Evolutionary conservation across 163 green algal genomes (phyloP), one percentile per base, ranked within the genome.

Genomic region (Chloroidium sp.): DNA sequence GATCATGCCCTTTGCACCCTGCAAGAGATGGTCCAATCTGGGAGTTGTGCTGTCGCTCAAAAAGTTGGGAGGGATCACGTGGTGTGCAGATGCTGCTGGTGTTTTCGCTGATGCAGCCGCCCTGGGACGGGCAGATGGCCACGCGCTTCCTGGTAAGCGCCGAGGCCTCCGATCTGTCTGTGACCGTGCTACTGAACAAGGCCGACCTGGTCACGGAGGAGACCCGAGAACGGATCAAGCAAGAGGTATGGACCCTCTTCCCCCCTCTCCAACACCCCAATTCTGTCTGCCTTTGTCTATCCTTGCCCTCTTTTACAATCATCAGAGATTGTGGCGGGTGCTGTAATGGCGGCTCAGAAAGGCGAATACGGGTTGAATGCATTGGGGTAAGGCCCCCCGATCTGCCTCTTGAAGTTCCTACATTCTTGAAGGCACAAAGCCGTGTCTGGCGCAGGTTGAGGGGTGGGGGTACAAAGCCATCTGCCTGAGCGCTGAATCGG

Each of bases 131-230:
- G 8, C 68, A 62, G 1, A 84, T 93, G 69, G 89, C 97, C 67
- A 96, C 89, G 2, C 84, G 93, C 10, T 98, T 98, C 84, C 90
- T 99, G 57, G 91, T 98, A 58, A 85, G 83, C 4, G 87, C 92
- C 1, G 93, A 97, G 80, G 90, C 90, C 0, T 89, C 91, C 0
- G 90, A 88, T 1, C 84, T 98, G 59, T 89, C 90, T 10, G 90
- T 98, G 69, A 89, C 87, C 1, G 84, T 98, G 13, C 86, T 94
- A 12, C 89, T 99, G 2, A 99, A 98, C 87, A 99, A 99, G 87
- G 88, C 84, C 0, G 95, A 98, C 82, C 88, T 98, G 57, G 76
- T 96, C 61, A 4, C 61, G 0, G 14, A 61, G 1, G 82, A 89
- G 61, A 8, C 78, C 58, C 61, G n/a, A 0, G 79, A 68, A 1